A percentile compares a stretch with the other conserved stretches of the same genome.
phyloP scores from a whole-genome alignment of 257 asterid genomes.

The Nicotiana tomentosiformis region DNA sequence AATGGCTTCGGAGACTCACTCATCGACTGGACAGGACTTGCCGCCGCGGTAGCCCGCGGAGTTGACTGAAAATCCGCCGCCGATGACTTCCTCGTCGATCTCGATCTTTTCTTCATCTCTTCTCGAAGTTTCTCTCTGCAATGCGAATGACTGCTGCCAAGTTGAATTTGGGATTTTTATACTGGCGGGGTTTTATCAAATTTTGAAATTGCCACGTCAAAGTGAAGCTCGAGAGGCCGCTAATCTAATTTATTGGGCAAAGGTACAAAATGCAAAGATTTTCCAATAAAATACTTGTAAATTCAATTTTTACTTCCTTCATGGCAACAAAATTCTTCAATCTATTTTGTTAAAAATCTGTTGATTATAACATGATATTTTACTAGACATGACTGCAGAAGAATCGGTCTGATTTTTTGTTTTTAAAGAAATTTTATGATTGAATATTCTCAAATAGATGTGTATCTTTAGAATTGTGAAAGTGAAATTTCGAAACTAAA shows the following conservation, averaged over 20 bases:
- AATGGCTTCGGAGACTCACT: slow-evolving; percentile 45
- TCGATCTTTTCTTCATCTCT: slow-evolving; percentile 39
- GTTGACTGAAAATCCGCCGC: slow-evolving; percentile 27
- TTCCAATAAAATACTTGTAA: too few species aligned
- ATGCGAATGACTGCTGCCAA: not conserved
- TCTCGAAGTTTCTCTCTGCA: not conserved
- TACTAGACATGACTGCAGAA: too few species aligned
- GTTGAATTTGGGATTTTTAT: not conserved
- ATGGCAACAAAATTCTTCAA: too few species aligned
- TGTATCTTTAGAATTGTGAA: too few species aligned
- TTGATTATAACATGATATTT: too few species aligned
- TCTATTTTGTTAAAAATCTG: too few species aligned
- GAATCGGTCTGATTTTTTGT: too few species aligned
- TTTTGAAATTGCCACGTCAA: not conserved
- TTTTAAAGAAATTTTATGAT: too few species aligned
- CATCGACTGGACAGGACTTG: slow-evolving; percentile 38
- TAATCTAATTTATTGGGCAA: not conserved
- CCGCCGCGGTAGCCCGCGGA: slow-evolving; percentile 25
- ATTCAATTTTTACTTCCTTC: too few species aligned
- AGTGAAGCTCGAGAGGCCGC: not conserved
- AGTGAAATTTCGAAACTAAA: too few species aligned
- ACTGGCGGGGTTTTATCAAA: not conserved
- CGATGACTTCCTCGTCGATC: slow-evolving; percentile 38
- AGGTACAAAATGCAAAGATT: too few species aligned
- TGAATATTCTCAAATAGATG: too few species aligned